Conservation (phyloP, 2,329 filamentous ascomycete species). For the Colletotrichum sp. region DNA sequence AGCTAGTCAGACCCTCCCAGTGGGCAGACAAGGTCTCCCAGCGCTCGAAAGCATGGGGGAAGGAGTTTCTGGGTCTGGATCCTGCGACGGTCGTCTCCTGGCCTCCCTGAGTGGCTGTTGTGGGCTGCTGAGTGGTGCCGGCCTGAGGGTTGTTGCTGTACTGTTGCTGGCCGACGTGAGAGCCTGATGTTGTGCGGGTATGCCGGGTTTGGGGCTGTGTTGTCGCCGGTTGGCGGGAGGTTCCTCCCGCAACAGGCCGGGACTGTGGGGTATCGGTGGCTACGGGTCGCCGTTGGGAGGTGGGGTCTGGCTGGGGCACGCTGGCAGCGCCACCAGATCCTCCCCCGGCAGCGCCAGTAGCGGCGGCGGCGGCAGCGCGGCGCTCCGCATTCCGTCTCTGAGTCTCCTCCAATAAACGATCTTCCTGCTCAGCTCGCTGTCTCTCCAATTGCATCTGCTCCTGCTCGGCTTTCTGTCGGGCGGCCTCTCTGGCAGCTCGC, state of each 20-base stretch:
- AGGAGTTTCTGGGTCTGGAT: constrained; percentile 67
- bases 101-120: constrained; percentile 28
- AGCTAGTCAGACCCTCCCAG: constrained; percentile 96
- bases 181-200: constrained; percentile 24
- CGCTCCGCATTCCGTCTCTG: constrained; percentile 65
- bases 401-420: constrained; percentile 59
- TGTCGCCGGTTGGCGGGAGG: constrained; percentile 25
- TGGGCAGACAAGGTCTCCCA: constrained; percentile 98
- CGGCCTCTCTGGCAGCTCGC: constrained; percentile 77
- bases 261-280: constrained; percentile 18
- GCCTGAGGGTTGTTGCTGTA: constrained; percentile 29
- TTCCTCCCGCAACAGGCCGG: constrained; percentile 26
- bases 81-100: constrained; percentile 36
- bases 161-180: constrained; percentile 30
- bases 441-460: constrained; percentile 64
- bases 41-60: constrained; percentile 95
- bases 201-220: constrained; percentile 25
- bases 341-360: constrained; percentile 42
- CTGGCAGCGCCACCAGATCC: constrained; percentile 15
- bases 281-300: constrained; percentile 20
- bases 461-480: constrained; percentile 69
- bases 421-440: constrained; percentile 63
- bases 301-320: constrained; percentile 16
- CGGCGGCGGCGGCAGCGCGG: constrained; percentile 61
- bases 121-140: constrained; percentile 10